Percentiles rank a stretch among this genome's conserved stretches.
Evolutionary conservation across 1,284 basidiomycete genomes (phyloP).

Genomic region (Papiliotrema terrestris): DNA sequence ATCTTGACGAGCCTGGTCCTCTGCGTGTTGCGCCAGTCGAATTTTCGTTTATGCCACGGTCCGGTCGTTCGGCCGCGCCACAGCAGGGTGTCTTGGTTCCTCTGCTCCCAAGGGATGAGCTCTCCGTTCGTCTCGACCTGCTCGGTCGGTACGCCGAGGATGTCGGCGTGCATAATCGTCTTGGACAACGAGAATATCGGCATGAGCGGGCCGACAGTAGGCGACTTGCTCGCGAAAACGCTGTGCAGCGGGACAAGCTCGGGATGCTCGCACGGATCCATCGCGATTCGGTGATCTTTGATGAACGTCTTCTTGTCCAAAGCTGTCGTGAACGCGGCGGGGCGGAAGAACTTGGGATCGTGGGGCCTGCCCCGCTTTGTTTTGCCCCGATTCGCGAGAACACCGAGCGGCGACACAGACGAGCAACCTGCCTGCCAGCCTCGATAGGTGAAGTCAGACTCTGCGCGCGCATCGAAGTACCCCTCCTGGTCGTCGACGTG

Average conservation of each 20-base stretch:
- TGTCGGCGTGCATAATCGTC: conserved; percentile 40
- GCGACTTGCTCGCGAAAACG: conserved; percentile 28
- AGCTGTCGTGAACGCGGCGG: not conserved
- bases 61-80: conserved; percentile 49
- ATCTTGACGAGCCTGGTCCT: conserved; percentile 32
- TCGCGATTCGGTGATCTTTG: conserved; percentile 23
- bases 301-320: conserved; percentile 34
- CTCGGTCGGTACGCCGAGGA: conserved; percentile 47
- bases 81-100: conserved; percentile 25
- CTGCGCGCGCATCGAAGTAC: conserved; percentile 20
- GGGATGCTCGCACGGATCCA: conserved; percentile 43
- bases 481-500: conserved; percentile 1
- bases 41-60: conserved; percentile 17
- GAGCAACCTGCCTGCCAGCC: conserved; percentile 33
- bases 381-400: not conserved
- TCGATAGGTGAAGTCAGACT: conserved; percentile 24
- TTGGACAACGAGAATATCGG: conserved; percentile 44
- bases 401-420: conserved; percentile 9
- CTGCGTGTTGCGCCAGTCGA: conserved; percentile 39
- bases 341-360: not conserved
- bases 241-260: conserved; percentile 36
- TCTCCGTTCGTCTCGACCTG: conserved; percentile 31
- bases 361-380: not conserved
- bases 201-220: conserved; percentile 21
- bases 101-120: conserved; percentile 33